These are phyloP conservation scores for Hibiscus mutabilis DNA, from an alignment of 345 rosid species.

Conservation along the genomic window DNA sequence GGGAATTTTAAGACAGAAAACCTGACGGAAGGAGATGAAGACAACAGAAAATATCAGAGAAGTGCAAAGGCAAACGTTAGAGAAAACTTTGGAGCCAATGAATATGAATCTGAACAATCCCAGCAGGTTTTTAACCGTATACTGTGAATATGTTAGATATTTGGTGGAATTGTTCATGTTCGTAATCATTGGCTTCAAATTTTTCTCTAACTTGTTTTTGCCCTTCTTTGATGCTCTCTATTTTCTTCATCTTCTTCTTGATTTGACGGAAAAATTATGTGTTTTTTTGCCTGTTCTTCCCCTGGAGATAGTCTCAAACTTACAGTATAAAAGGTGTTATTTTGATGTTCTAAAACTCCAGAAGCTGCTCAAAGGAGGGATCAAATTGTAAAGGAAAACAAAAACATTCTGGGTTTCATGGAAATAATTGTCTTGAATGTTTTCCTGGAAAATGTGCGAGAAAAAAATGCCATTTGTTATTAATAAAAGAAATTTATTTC, in stretches of 20 bases:
- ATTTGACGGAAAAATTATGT: neutral
- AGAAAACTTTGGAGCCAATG: slow-evolving; percentile 3
- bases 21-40: neutral
- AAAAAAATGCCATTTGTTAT: no score
- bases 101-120: neutral
- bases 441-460: no score
- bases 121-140: neutral
- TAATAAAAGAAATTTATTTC: no score
- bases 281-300: no score
- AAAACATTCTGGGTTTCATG: neutral
- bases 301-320: no score
- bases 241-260: neutral
- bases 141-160: neutral
- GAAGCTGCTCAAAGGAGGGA: neutral
- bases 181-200: neutral
- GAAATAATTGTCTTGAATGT: no score
- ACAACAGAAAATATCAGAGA: neutral
- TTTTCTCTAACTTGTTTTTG: neutral
- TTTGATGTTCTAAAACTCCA: neutral
- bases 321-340: neutral
- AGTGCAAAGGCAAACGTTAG: neutral
- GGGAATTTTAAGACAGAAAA: neutral
- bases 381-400: neutral
- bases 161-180: slow-evolving; percentile 7
- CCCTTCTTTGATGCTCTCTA: neutral